A percentile compares a stretch with the other conserved stretches of the same genome.
phyloP scores from a whole-genome alignment of 805 yeast genomes.

The Pichia ethanolica region DNA sequence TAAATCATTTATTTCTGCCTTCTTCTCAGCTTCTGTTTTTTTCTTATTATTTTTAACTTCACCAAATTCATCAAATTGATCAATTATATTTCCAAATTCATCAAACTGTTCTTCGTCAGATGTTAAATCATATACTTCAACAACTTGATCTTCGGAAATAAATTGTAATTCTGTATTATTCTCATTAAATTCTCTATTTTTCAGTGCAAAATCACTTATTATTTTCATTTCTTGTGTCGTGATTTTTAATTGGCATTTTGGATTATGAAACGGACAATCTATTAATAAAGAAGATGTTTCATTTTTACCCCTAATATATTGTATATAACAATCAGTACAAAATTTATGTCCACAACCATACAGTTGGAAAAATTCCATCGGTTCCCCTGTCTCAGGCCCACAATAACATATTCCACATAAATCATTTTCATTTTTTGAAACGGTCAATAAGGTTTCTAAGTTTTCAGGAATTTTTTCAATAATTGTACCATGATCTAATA shows the following conservation, averaged over 20 bases:
- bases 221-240: slow-evolving; percentile 34
- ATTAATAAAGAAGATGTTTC: slow-evolving; percentile 39
- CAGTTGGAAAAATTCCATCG: slow-evolving; percentile 36
- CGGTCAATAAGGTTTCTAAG: background rate
- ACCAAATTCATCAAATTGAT: slow-evolving; percentile 2
- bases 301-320: slow-evolving; percentile 45
- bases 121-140: slow-evolving; percentile 14
- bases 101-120: slow-evolving; percentile 1
- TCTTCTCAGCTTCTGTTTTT: slow-evolving; percentile 2
- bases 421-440: slow-evolving; percentile 25
- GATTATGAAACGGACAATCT: slow-evolving; percentile 50
- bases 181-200: background rate
- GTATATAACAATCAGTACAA: slow-evolving; percentile 62
- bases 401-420: slow-evolving; percentile 72
- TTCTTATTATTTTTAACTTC: slow-evolving; percentile 2
- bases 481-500: slow-evolving; percentile 25
- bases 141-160: slow-evolving; percentile 17
- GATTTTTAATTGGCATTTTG: slow-evolving; percentile 40
- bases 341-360: slow-evolving; percentile 59
- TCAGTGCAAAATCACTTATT: slow-evolving; percentile 19
- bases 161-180: background rate
- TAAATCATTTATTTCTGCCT: background rate
- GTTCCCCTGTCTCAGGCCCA: slow-evolving; percentile 30
- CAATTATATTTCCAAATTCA: slow-evolving; percentile 5
- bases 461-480: slow-evolving; percentile 27